Conservation (phyloP, 2,329 filamentous ascomycete genomes). For the Fusarium udum region DNA sequence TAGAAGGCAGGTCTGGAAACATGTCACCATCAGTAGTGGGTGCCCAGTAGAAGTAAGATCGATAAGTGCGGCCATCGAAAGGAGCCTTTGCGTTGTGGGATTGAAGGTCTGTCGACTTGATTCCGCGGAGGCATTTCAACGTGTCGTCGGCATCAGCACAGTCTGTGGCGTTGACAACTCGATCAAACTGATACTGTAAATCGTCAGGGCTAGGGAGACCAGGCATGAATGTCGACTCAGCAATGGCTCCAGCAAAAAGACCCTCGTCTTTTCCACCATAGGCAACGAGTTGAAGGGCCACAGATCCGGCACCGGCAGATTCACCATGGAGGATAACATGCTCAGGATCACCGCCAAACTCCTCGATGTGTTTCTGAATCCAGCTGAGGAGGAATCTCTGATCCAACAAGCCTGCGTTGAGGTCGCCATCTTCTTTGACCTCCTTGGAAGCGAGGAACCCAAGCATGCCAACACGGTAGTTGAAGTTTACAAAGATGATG, state of each 20-base stretch:
- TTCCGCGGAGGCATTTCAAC: conserved; percentile 55
- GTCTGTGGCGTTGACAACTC: conserved; percentile 47
- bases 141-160: conserved; percentile 48
- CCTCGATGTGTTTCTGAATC: conserved; percentile 67
- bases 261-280: conserved; percentile 56
- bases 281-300: conserved; percentile 62
- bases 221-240: conserved; percentile 61
- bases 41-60: conserved; percentile 60
- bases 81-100: conserved; percentile 51
- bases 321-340: conserved; percentile 69
- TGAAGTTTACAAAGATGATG: conserved; percentile 68
- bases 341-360: conserved; percentile 67
- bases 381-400: conserved; percentile 69
- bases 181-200: conserved; percentile 59
- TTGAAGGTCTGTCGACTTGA: conserved; percentile 51
- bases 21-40: conserved; percentile 61
- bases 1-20: conserved; percentile 54
- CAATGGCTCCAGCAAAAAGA: conserved; percentile 58
- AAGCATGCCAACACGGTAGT: conserved; percentile 70
- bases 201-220: conserved; percentile 55
- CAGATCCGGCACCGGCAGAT: conserved; percentile 69
- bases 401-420: conserved; percentile 72
- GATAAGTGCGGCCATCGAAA: conserved; percentile 50
- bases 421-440: conserved; percentile 62
- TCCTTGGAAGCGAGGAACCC: conserved; percentile 70